phyloP scores from a whole-genome alignment of 768 basidiomycete species.

The Antrodiella citrinella region DNA sequence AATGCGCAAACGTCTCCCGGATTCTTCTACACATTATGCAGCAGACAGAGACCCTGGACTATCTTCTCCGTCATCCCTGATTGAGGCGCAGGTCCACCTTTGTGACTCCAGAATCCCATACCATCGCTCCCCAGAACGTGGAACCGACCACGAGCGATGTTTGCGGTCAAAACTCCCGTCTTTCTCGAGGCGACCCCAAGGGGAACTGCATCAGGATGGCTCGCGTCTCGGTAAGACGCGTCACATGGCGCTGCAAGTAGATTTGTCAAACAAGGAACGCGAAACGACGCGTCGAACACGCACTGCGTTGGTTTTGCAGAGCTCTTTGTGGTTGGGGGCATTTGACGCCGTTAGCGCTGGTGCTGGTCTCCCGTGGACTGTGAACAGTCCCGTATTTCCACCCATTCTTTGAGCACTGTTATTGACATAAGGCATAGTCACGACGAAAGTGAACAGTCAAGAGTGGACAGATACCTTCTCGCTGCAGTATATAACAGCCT shows the following conservation, averaged over 20 bases:
- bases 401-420: background rate
- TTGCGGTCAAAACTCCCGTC: background rate
- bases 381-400: no score
- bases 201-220: conserved; percentile 2
- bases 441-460: no score
- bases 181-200: conserved; percentile 5
- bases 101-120: conserved; percentile 5
- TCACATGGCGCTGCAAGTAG: conserved; percentile 1
- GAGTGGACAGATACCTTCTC: conserved; percentile 9
- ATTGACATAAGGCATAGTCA: no score
- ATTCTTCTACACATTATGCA: no score
- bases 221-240: background rate
- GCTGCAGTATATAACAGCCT: conserved; percentile 19
- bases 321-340: background rate
- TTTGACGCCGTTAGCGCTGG: background rate
- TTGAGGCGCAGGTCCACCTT: conserved; percentile 3
- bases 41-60: no score
- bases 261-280: no score
- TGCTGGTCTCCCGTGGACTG: background rate
- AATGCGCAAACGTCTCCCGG: conserved; percentile 2
- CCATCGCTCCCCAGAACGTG: conserved; percentile 1
- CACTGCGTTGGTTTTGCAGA: conserved; percentile 1
- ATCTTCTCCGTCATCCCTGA: no score
- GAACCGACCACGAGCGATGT: conserved; percentile 6
- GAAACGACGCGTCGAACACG: background rate